Evolutionary conservation across 225 moss, liverwort and hornwort species (phyloP), one percentile per base, ranked within the genome.

Genomic region (Pleurozium schreberi): DNA sequence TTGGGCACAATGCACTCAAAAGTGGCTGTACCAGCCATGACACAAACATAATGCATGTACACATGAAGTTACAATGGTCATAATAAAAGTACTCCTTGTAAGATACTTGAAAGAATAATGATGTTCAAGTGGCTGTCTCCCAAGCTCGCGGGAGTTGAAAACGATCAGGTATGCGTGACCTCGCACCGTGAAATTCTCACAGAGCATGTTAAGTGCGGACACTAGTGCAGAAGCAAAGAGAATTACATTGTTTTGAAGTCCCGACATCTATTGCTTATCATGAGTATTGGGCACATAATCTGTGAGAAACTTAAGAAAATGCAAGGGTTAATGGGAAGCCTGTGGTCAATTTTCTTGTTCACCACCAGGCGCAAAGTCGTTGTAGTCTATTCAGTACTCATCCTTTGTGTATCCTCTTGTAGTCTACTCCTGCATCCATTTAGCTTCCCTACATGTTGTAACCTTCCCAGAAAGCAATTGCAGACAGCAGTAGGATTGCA

Each of bases 401-500:
- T 82, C 75, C 74, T 81, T 63, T 38, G 64, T 53, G 62, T 73
- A 71, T 89, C 74, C 74, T 80, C 81, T 43, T 60, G 42, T 55
- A 61, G 57, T 88, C 50, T 75, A 66, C 53, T 74, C 60, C 38
- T 87, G 53, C 60, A 87, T 87, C 87, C 82, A 52, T 84, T 75
- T 87, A 87, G 89, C 73, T 89, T 80, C 69, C 87, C 87, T 87
- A 50, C 61, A 85, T 81, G 80, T 85, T 62, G 91, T 90, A 88
- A 85, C 88, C 58, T 91, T 88, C 67, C 50, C 67, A 90, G 87
- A 82, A 68, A 91, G 81, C 55, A 84, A 75, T 88, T 92, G 93
- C 92, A 93, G 93, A 90, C 89, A 91, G 87, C 89, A 86, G 86
- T 91, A 88, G 92, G 91, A 82, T 91, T 94, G 88, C 91, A 83